Base-by-base conservation (phyloP, 495 filamentous ascomycete genomes). In the Glutinoglossum americanum region DNA sequence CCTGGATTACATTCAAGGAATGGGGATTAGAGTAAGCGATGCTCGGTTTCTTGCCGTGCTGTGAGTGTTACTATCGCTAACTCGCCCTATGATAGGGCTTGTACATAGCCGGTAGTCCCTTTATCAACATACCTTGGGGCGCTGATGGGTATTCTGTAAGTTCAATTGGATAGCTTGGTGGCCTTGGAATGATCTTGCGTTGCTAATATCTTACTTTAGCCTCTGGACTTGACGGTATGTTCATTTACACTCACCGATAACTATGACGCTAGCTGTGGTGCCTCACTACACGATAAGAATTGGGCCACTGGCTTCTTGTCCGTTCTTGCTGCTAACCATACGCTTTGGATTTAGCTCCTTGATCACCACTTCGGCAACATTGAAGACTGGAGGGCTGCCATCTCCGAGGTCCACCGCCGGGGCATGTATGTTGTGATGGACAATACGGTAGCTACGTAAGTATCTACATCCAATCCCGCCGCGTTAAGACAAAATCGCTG, bases 281-380 rank as follows among this genome's bases (percentile, higher is more conserved):
- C 5, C 13, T 13, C 13, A 7, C 37, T 39, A 15, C 5, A 11
- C 13, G 13, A 15, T 9, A 11, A 17, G 15, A 11, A 39, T 39
- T 17, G 37, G n/a, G n/a, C n/a, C n/a, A n/a, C n/a, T 17, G 15
- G 37, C 5, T 10, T n/a, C 7, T 10, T 2, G 15, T 49, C 15
- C 47, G 23, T 9, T 27, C 21, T 17, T 17, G 37, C 15, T 39
- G 37, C 37, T 39, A 17, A 39, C 6, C 2, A 33, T 72, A 76
- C 60, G 80, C 82, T 37, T 64, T 85, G 33, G 83, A 87, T 58
- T 75, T 83, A 32, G 85, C 83, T 85, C 8, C 71, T 87, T 0
- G 83, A 86, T 64, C 74, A 78, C 58, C 70, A 72, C 57, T 65
- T 66, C 51, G 70, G 67, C 23, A 67, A 66, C 1, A 64, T 72